A percentile compares a stretch with the other conserved stretches of the same genome.
These are phyloP conservation scores for Melocanna baccifera DNA, from an alignment of 176 grass and related monocot species.

Conservation along the genomic window DNA sequence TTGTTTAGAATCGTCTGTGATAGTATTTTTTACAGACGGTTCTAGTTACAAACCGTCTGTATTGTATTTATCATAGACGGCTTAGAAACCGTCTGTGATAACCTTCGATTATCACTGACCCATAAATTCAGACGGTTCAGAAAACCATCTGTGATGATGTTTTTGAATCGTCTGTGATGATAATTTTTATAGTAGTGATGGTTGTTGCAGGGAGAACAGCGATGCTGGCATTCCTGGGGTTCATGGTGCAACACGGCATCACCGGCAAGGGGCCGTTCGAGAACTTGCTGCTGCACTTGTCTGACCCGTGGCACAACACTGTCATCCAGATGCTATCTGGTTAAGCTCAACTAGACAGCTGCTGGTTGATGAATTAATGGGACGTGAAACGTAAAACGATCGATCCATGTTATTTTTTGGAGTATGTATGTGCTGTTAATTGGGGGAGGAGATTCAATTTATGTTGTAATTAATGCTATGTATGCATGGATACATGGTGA, in stretches of 20 bases:
- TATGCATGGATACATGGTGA: neutral
- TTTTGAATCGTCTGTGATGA: too few species aligned
- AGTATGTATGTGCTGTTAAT: neutral
- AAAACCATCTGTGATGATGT: too few species aligned
- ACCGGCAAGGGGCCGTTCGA: slow-evolving; percentile 70
- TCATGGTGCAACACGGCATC: slow-evolving; percentile 75
- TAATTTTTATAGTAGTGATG: too few species aligned
- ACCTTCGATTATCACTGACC: too few species aligned
- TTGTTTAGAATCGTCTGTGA: too few species aligned
- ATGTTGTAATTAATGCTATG: neutral
- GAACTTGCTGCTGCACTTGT: slow-evolving; percentile 73
- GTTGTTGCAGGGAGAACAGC: slow-evolving; percentile 64
- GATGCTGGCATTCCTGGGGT: slow-evolving; percentile 70
- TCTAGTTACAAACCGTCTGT: too few species aligned
- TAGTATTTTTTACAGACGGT: too few species aligned
- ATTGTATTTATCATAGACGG: too few species aligned
- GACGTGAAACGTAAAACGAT: neutral
- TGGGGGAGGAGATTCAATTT: neutral
- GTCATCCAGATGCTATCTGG: slow-evolving; percentile 64
- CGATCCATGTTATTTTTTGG: neutral
- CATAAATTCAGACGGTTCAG: too few species aligned
- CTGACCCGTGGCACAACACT: slow-evolving; percentile 88
- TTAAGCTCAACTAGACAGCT: slow-evolving; percentile 9
- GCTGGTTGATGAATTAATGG: neutral
- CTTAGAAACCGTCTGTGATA: too few species aligned